Conservation (phyloP, 2,329 filamentous ascomycete genomes). For the Aaosphaeria arxii region DNA sequence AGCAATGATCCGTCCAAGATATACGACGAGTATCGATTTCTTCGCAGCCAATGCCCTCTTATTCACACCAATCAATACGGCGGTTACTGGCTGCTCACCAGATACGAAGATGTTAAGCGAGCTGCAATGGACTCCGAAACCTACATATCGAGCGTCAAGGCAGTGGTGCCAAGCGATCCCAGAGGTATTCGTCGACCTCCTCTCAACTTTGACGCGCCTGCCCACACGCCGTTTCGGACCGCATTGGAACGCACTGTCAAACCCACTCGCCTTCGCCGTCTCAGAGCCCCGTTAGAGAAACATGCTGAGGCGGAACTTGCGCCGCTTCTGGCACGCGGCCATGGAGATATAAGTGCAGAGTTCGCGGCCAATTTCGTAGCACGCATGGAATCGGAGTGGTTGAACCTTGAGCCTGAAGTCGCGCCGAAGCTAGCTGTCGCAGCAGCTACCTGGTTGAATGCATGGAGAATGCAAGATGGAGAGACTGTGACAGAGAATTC, state of each 20-base stretch:
- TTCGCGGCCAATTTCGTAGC: background rate
- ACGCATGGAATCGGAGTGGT: background rate
- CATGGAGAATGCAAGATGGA: background rate
- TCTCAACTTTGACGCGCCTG: background rate
- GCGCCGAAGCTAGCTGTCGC: background rate
- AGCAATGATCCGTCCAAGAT: background rate
- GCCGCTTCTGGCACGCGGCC: background rate
- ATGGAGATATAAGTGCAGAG: background rate
- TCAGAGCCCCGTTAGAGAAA: background rate
- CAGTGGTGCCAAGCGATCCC: background rate
- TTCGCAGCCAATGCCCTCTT: background rate
- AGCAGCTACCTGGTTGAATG: background rate
- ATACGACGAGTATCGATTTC: background rate
- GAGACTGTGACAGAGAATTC: background rate
- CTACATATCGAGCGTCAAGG: background rate
- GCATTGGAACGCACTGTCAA: background rate
- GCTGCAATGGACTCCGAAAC: conserved; percentile 6
- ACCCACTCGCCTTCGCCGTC: background rate
- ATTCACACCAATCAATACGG: conserved; percentile 6
- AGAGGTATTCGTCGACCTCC: background rate
- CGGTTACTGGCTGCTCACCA: conserved; percentile 11
- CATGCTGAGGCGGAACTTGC: background rate
- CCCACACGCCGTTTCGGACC: background rate
- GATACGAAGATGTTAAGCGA: conserved; percentile 10
- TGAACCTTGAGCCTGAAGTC: background rate